phyloP scores from a whole-genome alignment of 768 basidiomycete genomes.

The Leccinum sublutescens region DNA sequence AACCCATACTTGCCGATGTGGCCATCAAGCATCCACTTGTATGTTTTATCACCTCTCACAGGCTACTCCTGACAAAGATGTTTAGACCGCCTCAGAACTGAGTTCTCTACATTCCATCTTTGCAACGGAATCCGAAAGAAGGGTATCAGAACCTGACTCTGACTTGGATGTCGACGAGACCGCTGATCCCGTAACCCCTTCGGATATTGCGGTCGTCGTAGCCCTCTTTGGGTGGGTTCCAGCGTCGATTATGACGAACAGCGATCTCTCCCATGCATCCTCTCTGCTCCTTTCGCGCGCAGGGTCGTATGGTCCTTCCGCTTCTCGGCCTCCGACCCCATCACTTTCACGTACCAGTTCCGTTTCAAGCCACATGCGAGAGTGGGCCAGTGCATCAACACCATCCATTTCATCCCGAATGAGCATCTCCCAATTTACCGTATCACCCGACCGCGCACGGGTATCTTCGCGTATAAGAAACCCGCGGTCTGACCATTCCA shows the following conservation, averaged over 20 bases:
- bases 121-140: slow-evolving; percentile 25
- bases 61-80: slow-evolving; percentile 8
- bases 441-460: slow-evolving; percentile 15
- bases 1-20: slow-evolving; percentile 51
- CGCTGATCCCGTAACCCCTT: slow-evolving; percentile 24
- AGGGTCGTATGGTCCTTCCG: slow-evolving; percentile 29
- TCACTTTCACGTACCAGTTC: slow-evolving; percentile 34
- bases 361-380: slow-evolving; percentile 23
- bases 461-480: slow-evolving; percentile 9
- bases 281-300: slow-evolving; percentile 26
- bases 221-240: slow-evolving; percentile 52
- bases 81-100: slow-evolving; percentile 58
- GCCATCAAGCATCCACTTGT: slow-evolving; percentile 75
- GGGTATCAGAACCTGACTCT: slow-evolving; percentile 28
- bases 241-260: slow-evolving; percentile 27
- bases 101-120: slow-evolving; percentile 51
- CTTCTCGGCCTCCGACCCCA: slow-evolving; percentile 32
- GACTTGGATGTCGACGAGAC: slow-evolving; percentile 11
- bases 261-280: slow-evolving; percentile 10
- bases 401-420: slow-evolving; percentile 22
- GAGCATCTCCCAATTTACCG: slow-evolving; percentile 19
- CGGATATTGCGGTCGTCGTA: slow-evolving; percentile 39
- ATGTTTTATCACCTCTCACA: slow-evolving; percentile 22
- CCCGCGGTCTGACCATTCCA: neutral
- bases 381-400: slow-evolving; percentile 19